Conservation (phyloP, 164 flowering plant species). For the Piper longum region DNA sequence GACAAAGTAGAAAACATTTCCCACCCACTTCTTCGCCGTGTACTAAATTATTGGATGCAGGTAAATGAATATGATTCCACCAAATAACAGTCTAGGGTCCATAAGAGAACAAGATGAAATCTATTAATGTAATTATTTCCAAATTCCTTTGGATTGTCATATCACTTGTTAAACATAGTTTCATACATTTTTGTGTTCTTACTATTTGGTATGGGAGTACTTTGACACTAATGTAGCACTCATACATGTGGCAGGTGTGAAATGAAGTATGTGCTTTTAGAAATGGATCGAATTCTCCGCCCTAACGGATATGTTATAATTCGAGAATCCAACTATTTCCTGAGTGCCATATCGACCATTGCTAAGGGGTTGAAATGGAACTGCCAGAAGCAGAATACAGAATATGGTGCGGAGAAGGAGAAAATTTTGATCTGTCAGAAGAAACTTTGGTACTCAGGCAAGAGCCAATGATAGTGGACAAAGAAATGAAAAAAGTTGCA, state of each 20-base stretch:
- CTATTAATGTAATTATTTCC: no score
- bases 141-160: no score
- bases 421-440: constrained; percentile 80
- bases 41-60: no score
- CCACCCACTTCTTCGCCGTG: no score
- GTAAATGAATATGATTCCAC: no score
- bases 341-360: constrained; percentile 45
- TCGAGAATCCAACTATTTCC: constrained; percentile 64
- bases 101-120: no score
- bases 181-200: not conserved
- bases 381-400: constrained; percentile 71
- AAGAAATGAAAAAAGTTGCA: not conserved
- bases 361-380: constrained; percentile 83
- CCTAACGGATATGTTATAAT: constrained; percentile 72
- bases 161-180: no score
- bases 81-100: no score
- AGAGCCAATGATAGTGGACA: constrained; percentile 2
- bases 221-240: not conserved
- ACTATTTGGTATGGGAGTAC: not conserved
- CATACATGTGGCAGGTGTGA: constrained; percentile 47
- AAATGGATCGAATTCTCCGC: constrained; percentile 83
- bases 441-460: constrained; percentile 63
- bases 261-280: constrained; percentile 77
- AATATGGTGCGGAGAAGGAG: constrained; percentile 51
- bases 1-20: no score